phyloP scores from a whole-genome alignment of 495 filamentous ascomycete genomes.

The Venustampulla echinocandica region DNA sequence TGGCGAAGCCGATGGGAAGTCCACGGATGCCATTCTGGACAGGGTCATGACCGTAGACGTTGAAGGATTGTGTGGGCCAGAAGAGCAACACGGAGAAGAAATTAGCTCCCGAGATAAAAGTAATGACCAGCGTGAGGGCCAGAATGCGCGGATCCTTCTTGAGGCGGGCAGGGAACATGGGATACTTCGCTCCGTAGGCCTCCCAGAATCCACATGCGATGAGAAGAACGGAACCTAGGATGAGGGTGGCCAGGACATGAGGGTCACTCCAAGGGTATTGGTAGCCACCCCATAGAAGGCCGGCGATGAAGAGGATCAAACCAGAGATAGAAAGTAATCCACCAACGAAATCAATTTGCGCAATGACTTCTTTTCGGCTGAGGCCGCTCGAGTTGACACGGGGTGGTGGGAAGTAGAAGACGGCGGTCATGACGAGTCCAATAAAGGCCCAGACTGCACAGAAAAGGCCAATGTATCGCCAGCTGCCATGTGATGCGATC shows the following conservation, averaged over 20 bases:
- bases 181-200: conserved; percentile 48
- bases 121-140: conserved; percentile 57
- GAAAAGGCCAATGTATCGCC: conserved; percentile 58
- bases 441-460: conserved; percentile 52
- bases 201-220: conserved; percentile 54
- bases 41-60: conserved; percentile 64
- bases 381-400: conserved; percentile 45
- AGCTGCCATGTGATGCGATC: conserved; percentile 48
- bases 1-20: conserved; percentile 55
- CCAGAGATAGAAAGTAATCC: conserved; percentile 58
- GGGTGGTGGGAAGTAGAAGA: conserved; percentile 62
- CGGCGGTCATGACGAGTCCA: conserved; percentile 49
- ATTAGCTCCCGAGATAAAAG: conserved; percentile 65
- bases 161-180: conserved; percentile 57
- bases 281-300: conserved; percentile 62
- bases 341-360: conserved; percentile 56
- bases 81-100: conserved; percentile 69
- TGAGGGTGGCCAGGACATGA: conserved; percentile 51
- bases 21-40: conserved; percentile 58
- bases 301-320: conserved; percentile 56
- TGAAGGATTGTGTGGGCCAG: conserved; percentile 68
- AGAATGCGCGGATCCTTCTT: conserved; percentile 57
- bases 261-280: conserved; percentile 52
- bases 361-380: conserved; percentile 40
- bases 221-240: conserved; percentile 45